Base-by-base conservation (phyloP, 176 grass and related monocot species). In the Cenchrus purpureus region DNA sequence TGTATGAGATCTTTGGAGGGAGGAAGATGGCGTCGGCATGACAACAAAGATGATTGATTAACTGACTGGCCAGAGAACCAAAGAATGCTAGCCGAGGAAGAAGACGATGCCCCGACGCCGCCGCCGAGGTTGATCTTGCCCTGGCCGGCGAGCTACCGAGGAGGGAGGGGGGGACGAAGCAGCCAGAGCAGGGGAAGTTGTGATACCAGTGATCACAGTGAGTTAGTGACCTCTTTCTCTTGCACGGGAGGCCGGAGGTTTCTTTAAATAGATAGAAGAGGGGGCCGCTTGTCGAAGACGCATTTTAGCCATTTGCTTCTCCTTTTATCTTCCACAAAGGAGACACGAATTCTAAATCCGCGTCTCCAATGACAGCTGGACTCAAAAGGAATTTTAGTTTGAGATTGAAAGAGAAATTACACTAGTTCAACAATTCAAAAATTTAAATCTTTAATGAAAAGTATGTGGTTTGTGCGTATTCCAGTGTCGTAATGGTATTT, bases 191-290 rank as follows among this genome's bases (percentile, higher is more conserved):
- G 16, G 16, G 32, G 68, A 19, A 56, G 79, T 28, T 49, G 73
- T 49, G 44, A 2, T 19, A 75, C 31, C 68, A 25, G 25, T 25
- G 25, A 25, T 25, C 25, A 25, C 25, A 25, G 25, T 25, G 25
- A 25, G 25, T 25, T 25, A 17, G 52, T 34, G n/a, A 9, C 12
- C 19, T 67, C 55, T 46, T 46, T 67, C 55, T 46, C 8, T 63
- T 10, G 80, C 16, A 9, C 43, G 65, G 67, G 48, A 81, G 44
- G 44, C 17, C 13, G 82, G 65, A 53, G 55, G 54, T 15, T 15
- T 22, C 17, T 86, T 89, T 89, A 89, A 86, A 89, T 82, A 89
- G 78, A 82, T 40, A 40, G 52, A 11, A n/a, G 16, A 1, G 59
- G 22, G 1, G 25, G 25, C 17, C 70, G 20, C 63, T 28, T 76